A percentile compares a stretch with the other conserved stretches of the same genome.
phyloP scores from a whole-genome alignment of 2,329 filamentous ascomycete species.

The Apiospora kogelbergensis region DNA sequence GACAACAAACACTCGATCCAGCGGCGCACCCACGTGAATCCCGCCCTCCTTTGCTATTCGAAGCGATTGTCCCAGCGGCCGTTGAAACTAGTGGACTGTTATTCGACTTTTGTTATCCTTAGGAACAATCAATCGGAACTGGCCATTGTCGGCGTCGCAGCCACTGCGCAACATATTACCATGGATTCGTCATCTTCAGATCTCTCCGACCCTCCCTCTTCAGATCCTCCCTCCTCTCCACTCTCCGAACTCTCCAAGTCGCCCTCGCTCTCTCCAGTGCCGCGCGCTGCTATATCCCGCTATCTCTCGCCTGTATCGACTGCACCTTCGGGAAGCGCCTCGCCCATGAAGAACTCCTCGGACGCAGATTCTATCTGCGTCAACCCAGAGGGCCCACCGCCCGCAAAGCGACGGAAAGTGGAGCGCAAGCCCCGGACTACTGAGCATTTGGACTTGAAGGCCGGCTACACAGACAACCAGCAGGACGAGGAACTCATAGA shows the following conservation, averaged over 20 bases:
- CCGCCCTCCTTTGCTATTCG: neutral
- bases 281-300: conserved; percentile 38
- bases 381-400: conserved; percentile 60
- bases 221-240: conserved; percentile 50
- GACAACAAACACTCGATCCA: neutral
- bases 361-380: conserved; percentile 35
- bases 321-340: conserved; percentile 48
- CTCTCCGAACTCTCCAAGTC: conserved; percentile 55
- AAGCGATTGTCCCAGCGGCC: neutral
- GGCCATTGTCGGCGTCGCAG: neutral
- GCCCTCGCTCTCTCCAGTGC: conserved; percentile 47
- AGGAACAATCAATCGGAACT: neutral
- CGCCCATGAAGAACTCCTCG: conserved; percentile 47
- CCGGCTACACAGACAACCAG: conserved; percentile 47
- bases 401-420: conserved; percentile 74
- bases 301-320: conserved; percentile 55
- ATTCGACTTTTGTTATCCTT: neutral
- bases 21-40: conserved; percentile 4
- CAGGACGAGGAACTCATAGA: conserved; percentile 62
- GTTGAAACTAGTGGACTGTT: neutral
- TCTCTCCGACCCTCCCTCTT: conserved; percentile 34
- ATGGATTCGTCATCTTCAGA: conserved; percentile 29
- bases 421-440: conserved; percentile 67
- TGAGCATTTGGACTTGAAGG: conserved; percentile 73
- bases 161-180: neutral